Percentiles rank a stretch among this genome's conserved stretches.
phyloP scores from a whole-genome alignment of 768 basidiomycete genomes.

The Tricholoma furcatifolium region DNA sequence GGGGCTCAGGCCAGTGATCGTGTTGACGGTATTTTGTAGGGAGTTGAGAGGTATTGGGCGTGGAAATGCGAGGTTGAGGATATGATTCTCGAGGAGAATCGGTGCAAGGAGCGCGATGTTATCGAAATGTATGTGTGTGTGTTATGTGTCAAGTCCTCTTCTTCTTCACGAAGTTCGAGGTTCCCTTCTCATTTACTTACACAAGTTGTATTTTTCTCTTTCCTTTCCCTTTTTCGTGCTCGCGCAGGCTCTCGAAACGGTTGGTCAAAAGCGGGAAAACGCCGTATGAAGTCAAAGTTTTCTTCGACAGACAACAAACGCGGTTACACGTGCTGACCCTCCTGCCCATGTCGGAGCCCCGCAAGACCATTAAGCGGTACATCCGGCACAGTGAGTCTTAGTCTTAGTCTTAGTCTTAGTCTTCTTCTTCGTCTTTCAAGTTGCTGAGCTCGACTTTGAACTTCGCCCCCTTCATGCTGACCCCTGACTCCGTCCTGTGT shows the following conservation, averaged over 20 bases:
- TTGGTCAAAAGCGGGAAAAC: neutral
- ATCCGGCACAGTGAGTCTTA: neutral
- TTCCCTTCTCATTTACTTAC: neutral
- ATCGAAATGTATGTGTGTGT: neutral
- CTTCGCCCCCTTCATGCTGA: too few species aligned
- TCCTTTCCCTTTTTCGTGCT: too few species aligned
- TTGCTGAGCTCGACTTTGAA: too few species aligned
- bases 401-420: too few species aligned
- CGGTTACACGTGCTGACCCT: neutral
- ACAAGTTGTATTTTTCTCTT: too few species aligned
- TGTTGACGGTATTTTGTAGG: neutral
- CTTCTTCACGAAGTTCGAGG: neutral
- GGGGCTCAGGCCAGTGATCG: neutral
- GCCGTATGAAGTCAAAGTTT: neutral
- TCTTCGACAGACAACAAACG: neutral
- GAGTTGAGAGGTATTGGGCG: neutral
- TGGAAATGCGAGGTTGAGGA: neutral
- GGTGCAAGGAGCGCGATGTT: neutral
- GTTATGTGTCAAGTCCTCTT: too few species aligned
- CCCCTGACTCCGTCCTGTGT: neutral
- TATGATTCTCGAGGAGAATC: neutral
- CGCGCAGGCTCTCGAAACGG: neutral
- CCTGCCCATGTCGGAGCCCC: neutral
- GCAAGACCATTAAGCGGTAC: neutral
- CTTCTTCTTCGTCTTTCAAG: too few species aligned